Evolutionary conservation across 805 yeast genomes (phyloP).

Genomic region (Metschnikowia henanensis): DNA sequence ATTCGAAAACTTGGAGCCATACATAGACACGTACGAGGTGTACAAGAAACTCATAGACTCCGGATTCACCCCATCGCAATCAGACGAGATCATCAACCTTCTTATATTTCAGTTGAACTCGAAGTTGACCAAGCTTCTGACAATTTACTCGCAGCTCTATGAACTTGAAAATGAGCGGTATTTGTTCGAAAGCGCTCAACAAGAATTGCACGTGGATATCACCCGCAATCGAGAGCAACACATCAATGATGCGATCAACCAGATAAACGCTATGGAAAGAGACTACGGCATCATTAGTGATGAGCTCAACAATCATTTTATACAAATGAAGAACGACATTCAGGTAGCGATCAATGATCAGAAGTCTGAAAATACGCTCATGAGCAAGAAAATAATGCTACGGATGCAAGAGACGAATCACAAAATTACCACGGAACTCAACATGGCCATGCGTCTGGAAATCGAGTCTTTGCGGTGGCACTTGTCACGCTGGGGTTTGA

Average conservation of each 20-base stretch:
- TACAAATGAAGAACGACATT: constrained; percentile 66
- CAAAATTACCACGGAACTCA: constrained; percentile 78
- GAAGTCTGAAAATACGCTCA: constrained; percentile 77
- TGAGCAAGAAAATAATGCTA: constrained; percentile 65
- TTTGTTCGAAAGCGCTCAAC: constrained; percentile 87
- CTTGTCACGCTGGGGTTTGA: constrained; percentile 82
- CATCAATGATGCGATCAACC: constrained; percentile 62
- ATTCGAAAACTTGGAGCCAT: constrained; percentile 46
- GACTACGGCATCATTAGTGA: constrained; percentile 73
- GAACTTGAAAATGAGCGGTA: constrained; percentile 88
- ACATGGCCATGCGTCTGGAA: constrained; percentile 79
- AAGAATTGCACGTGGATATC: constrained; percentile 80
- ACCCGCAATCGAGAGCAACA: constrained; percentile 70
- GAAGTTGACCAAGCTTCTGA: constrained; percentile 44
- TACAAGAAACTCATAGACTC: constrained; percentile 51
- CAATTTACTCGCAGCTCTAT: constrained; percentile 50
- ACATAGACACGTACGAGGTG: constrained; percentile 49
- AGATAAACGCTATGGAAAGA: constrained; percentile 68
- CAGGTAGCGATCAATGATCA: constrained; percentile 86
- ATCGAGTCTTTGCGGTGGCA: constrained; percentile 93
- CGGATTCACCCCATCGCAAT: constrained; percentile 63
- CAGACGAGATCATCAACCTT: constrained; percentile 55
- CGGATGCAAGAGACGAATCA: constrained; percentile 81
- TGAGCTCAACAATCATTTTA: constrained; percentile 62
- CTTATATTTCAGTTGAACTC: constrained; percentile 43